Conservation (phyloP, 345 rosid genomes). For the Eutrema heterophyllum region DNA sequence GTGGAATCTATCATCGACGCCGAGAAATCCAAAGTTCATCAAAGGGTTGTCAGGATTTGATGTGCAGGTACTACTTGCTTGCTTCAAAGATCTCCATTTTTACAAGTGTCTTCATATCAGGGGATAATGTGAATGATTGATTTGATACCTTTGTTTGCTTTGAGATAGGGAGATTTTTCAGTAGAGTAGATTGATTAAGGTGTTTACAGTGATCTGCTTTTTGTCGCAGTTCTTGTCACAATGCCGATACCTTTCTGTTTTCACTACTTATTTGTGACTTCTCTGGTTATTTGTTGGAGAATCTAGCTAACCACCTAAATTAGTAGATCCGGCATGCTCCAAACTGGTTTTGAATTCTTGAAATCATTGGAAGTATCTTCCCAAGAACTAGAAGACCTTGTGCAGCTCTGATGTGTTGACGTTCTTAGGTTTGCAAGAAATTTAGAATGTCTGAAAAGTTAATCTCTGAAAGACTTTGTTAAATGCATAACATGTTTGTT, state of each 20-base stretch:
- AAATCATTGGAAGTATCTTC: background rate
- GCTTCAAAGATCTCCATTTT: background rate
- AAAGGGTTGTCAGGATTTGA: slow-evolving; percentile 56
- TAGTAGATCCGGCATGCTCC: background rate
- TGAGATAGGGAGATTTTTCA: background rate
- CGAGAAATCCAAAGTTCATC: slow-evolving; percentile 85
- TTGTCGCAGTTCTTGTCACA: background rate
- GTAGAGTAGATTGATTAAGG: background rate
- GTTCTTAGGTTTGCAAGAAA: background rate
- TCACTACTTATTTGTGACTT: too few relatives aligned
- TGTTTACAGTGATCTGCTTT: background rate
- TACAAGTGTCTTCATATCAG: background rate
- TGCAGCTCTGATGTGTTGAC: background rate
- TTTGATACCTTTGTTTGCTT: background rate
- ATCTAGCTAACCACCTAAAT: background rate
- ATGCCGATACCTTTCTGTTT: background rate
- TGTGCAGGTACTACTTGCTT: background rate
- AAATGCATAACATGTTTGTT: background rate
- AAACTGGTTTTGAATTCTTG: background rate
- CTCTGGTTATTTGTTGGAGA: background rate
- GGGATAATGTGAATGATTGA: too few relatives aligned
- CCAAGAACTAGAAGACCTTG: background rate
- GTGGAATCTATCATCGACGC: slow-evolving; percentile 81
- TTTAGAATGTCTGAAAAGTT: background rate
- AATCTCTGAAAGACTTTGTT: background rate